phyloP scores from a whole-genome alignment of 371 early-diverging fungal genomes.

The Smittium culicis region DNA sequence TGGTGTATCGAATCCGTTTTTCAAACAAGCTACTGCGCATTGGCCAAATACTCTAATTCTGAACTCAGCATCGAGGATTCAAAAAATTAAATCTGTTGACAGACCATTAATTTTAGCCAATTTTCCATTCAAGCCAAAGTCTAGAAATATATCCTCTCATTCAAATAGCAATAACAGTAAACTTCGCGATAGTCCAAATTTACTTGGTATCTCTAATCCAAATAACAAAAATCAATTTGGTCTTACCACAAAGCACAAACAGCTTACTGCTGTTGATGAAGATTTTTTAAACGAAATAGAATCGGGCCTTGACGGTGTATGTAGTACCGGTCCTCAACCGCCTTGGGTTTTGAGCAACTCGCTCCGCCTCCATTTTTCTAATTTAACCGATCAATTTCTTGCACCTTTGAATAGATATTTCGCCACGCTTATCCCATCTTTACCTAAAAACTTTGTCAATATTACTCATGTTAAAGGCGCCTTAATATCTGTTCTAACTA shows the following conservation, averaged over 20 bases:
- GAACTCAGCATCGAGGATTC: conserved; percentile 22
- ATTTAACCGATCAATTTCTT: conserved; percentile 82
- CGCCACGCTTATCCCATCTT: conserved; percentile 59
- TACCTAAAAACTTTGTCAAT: conserved; percentile 12
- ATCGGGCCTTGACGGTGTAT: conserved; percentile 6
- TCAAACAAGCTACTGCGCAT: conserved; percentile 71
- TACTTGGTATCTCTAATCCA: not conserved
- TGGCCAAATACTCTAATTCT: conserved; percentile 85
- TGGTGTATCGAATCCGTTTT: conserved; percentile 91
- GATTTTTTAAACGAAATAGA: conserved; percentile 19
- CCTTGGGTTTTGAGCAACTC: conserved; percentile 70
- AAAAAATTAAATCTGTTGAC: not conserved
- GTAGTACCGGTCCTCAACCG: conserved; percentile 10
- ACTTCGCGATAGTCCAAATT: not conserved
- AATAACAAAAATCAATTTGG: conserved; percentile 17
- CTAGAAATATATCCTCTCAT: not conserved
- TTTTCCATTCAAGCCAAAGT: not conserved
- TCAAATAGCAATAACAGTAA: not conserved
- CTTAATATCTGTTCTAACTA: not conserved
- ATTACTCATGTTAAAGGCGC: not conserved
- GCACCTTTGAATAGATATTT: conserved; percentile 89
- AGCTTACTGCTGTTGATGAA: conserved; percentile 47
- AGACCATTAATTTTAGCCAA: not conserved
- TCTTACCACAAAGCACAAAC: conserved; percentile 52
- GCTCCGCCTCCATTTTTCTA: conserved; percentile 79